Evolutionary conservation across 2,329 filamentous ascomycete species (phyloP).

Genomic region (Claviceps citrina): DNA sequence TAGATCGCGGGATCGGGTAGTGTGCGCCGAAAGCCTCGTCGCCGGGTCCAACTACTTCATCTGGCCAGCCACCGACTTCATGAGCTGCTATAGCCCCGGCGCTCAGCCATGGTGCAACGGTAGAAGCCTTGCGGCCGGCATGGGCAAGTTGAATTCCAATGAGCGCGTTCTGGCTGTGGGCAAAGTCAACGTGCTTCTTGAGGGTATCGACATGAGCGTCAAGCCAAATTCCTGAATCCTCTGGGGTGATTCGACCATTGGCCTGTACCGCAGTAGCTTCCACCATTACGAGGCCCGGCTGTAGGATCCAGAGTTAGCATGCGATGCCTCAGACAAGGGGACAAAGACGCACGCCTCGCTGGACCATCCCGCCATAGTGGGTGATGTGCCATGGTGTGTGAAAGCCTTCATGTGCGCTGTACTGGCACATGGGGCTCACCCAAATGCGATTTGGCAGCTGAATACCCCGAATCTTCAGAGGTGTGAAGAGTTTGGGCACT

Average conservation of each 20-base stretch:
- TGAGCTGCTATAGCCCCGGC: constrained; percentile 34
- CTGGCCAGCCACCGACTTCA: constrained; percentile 39
- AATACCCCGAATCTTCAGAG: neutral
- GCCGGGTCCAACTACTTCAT: constrained; percentile 36
- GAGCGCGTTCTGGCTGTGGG: constrained; percentile 61
- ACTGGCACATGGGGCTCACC: constrained; percentile 2
- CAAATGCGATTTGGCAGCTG: neutral
- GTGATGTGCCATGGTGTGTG: constrained; percentile 1
- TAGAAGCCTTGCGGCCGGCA: constrained; percentile 56
- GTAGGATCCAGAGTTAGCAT: neutral
- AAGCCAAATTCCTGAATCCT: constrained; percentile 68
- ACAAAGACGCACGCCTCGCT: constrained; percentile 1
- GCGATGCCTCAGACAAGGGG: neutral
- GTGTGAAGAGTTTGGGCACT: neutral
- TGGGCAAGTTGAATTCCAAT: constrained; percentile 71
- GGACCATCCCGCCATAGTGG: constrained; percentile 28
- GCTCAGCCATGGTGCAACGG: constrained; percentile 47
- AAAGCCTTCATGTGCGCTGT: constrained; percentile 1
- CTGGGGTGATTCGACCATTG: constrained; percentile 68
- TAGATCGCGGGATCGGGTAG: constrained; percentile 37
- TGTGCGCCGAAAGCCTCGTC: constrained; percentile 42
- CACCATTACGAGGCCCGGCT: constrained; percentile 52
- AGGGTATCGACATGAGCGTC: constrained; percentile 66
- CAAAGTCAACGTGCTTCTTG: constrained; percentile 57
- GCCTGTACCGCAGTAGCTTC: constrained; percentile 65